These are phyloP conservation scores for Eutreptiella sp. DNA, from an alignment of 208 protist species.

Conservation along the genomic window DNA sequence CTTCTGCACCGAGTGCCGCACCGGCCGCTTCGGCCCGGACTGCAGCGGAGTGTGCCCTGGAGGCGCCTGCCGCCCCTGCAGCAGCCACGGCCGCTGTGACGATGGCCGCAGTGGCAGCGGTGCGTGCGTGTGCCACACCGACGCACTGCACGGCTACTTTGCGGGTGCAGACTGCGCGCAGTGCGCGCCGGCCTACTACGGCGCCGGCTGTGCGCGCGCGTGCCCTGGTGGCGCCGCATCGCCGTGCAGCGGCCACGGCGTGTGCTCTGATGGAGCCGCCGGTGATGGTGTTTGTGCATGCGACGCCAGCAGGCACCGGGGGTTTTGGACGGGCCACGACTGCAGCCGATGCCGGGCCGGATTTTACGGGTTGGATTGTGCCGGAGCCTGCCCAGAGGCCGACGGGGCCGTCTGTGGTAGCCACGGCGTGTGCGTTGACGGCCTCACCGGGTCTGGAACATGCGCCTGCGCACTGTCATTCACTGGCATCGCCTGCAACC, in stretches of 20 bases:
- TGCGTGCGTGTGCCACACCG: neutral
- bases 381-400: neutral
- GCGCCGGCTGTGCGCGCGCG: neutral
- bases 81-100: neutral
- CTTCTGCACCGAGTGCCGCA: constrained; percentile 4
- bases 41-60: neutral
- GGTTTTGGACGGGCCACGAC: neutral
- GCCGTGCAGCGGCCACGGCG: constrained; percentile 6
- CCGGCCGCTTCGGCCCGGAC: neutral
- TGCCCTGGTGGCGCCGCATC: neutral
- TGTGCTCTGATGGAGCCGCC: neutral
- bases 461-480: no score
- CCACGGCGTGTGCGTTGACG: neutral
- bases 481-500: no score
- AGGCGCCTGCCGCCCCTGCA: neutral
- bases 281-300: constrained; percentile 12
- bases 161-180: neutral
- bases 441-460: neutral
- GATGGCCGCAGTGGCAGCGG: neutral
- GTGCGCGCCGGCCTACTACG: neutral
- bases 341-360: neutral
- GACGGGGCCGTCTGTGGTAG: neutral
- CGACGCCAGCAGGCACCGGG: no score
- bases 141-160: neutral
- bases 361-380: neutral